phyloP scores from a whole-genome alignment of 257 asterid genomes.

The Capsicum chinense region DNA sequence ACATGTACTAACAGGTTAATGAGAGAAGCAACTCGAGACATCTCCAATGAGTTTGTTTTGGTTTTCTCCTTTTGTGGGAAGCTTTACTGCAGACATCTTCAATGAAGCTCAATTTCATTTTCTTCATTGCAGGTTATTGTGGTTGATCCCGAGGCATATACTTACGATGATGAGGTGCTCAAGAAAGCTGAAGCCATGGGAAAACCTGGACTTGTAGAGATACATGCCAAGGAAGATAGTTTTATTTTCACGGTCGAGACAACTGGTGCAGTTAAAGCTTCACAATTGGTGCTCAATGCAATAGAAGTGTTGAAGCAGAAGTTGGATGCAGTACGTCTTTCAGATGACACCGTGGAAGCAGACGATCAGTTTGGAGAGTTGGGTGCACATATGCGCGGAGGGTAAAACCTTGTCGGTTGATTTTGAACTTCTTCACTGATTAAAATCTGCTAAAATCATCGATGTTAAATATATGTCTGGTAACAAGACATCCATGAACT shows the following conservation, averaged over 20 bases:
- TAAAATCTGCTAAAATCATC: background rate
- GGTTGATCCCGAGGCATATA: conserved; percentile 82
- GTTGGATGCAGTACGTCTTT: conserved; percentile 91
- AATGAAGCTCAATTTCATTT: background rate
- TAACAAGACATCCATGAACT: conserved; percentile 17
- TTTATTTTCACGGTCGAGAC: conserved; percentile 93
- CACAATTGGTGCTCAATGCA: conserved; percentile 83
- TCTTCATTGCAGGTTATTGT: conserved; percentile 59
- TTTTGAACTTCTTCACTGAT: background rate
- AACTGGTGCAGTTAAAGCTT: conserved; percentile 88
- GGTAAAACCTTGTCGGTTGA: conserved; percentile 44
- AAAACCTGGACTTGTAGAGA: conserved; percentile 79
- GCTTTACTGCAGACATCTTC: background rate
- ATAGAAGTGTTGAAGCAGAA: conserved; percentile 88
- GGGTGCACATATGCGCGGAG: conserved; percentile 99
- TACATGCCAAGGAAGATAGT: conserved; percentile 87
- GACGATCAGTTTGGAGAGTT: conserved; percentile 97
- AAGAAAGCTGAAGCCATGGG: conserved; percentile 94
- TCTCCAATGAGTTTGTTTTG: background rate
- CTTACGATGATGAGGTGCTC: conserved; percentile 91
- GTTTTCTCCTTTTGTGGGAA: background rate
- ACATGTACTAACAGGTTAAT: background rate
- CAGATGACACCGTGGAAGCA: conserved; percentile 95
- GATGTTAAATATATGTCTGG: background rate
- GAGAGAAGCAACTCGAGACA: background rate